Evolutionary conservation across 2,329 filamentous ascomycete species (phyloP).

Genomic region (Hortaea werneckii): DNA sequence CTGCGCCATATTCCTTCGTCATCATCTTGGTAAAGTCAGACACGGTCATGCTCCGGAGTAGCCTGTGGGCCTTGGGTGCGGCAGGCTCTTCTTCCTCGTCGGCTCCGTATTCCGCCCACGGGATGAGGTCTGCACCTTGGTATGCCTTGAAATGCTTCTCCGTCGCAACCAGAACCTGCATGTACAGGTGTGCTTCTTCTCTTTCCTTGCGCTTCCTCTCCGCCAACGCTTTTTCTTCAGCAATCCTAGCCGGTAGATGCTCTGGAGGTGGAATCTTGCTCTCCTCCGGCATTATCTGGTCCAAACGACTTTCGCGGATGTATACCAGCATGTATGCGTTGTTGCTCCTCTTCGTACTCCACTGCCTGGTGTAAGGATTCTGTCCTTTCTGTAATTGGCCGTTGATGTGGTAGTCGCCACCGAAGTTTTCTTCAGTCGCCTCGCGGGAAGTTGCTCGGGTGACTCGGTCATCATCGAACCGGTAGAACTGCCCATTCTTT

Average conservation of each 20-base stretch:
- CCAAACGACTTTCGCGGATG: conserved; percentile 75
- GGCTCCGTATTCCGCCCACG: conserved; percentile 44
- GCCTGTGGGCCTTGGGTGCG: conserved; percentile 60
- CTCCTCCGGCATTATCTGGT: conserved; percentile 69
- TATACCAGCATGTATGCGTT: conserved; percentile 99
- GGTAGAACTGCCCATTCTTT: conserved; percentile 91
- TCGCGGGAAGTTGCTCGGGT: conserved; percentile 88
- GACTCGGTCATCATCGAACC: conserved; percentile 93
- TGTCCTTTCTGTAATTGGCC: conserved; percentile 44
- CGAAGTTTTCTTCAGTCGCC: conserved; percentile 92
- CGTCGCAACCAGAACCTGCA: conserved; percentile 71
- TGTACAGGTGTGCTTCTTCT: conserved; percentile 89
- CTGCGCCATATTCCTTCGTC: conserved; percentile 57
- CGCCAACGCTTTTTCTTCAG: conserved; percentile 67
- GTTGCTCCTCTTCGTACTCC: conserved; percentile 58
- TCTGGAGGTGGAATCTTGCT: conserved; percentile 67
- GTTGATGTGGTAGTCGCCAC: conserved; percentile 63
- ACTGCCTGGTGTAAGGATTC: conserved; percentile 54
- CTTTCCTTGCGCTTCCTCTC: conserved; percentile 77
- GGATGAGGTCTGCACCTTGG: conserved; percentile 69
- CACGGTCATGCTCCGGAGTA: conserved; percentile 66
- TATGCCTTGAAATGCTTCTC: conserved; percentile 72
- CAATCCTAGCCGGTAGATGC: conserved; percentile 68
- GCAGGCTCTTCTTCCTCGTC: conserved; percentile 58
- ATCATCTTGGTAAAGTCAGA: conserved; percentile 63